phyloP scores from a whole-genome alignment of 2,329 filamentous ascomycete genomes.

The Ophiostoma tasmaniense region DNA sequence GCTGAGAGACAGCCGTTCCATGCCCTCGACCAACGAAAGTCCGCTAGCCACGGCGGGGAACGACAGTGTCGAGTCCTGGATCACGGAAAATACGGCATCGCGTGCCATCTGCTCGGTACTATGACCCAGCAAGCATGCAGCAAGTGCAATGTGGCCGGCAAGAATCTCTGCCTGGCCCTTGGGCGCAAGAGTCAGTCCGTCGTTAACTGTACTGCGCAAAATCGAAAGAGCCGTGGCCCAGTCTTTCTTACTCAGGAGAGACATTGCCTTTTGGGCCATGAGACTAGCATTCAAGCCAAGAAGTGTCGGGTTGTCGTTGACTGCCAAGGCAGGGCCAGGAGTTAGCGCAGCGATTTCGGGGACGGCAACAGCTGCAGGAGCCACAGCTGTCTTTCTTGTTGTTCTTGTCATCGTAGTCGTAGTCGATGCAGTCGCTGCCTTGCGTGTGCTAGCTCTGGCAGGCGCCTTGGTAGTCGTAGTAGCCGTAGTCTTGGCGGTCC shows the following conservation, averaged over 20 bases:
- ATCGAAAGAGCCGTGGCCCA: constrained; percentile 50
- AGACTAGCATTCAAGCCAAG: constrained; percentile 32
- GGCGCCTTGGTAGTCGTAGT: constrained; percentile 12
- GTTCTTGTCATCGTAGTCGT: background rate
- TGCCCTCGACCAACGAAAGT: background rate
- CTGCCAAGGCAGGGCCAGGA: background rate
- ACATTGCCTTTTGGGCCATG: constrained; percentile 36
- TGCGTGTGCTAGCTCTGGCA: background rate
- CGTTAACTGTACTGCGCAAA: constrained; percentile 33
- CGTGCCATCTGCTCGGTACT: constrained; percentile 64
- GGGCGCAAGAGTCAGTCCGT: background rate
- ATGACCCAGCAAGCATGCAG: constrained; percentile 58
- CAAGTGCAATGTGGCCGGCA: constrained; percentile 53
- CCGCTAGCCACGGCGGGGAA: constrained; percentile 57
- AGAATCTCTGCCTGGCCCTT: constrained; percentile 28
- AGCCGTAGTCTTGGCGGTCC: constrained; percentile 10
- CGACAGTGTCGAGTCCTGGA: constrained; percentile 88
- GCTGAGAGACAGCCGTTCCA: background rate
- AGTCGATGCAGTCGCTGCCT: background rate
- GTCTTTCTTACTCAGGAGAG: constrained; percentile 41
- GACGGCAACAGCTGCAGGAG: background rate
- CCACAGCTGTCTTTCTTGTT: background rate
- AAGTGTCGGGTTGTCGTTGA: constrained; percentile 22
- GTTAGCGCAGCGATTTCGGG: background rate
- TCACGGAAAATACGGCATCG: constrained; percentile 78